Base-by-base conservation (phyloP, 148 eudicot species). In the Persicaria tinctoria region DNA sequence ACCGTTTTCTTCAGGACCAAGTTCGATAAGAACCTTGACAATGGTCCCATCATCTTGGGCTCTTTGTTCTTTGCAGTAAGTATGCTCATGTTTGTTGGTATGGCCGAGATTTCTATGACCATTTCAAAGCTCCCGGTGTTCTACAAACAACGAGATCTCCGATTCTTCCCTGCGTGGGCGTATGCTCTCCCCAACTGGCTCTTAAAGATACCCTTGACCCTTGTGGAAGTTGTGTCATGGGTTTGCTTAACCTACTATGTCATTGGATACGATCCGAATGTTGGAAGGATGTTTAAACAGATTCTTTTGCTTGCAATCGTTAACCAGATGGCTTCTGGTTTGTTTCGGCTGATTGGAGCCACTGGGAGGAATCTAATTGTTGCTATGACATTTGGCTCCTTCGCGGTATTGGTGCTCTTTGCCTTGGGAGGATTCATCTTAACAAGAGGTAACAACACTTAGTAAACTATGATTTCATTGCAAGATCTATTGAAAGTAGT, bases 371-470 rank as follows among this genome's bases (percentile, higher is more conserved):
- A 68, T 68, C 57, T 83, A 80, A 73, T 81, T 17, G 44, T 85
- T 74, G 87, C 86, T n/a, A 81, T 76, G 76, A 78, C 84, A n/a
- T 81, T 77, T 54, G 86, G 86, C 0, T 48, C 85, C 56, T 81
- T 81, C 72, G 83, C 63, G 5, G 50, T 87, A 63, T 60, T 83
- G 54, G 0, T 79, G 5, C 48, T 79, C 6, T 75, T 81, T 46
- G 75, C 73, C 4, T 46, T 83, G 72, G 77, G 90, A 68, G 90
- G 90, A 4, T 76, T 83, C 55, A 46, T 87, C 57, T 73, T 87
- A 32, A 48, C 84, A 64, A 62, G 85, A 81, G 83, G 86, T 85
- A 83, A 5, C 44, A 12, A 9, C 11, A 8, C 9, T 50, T 50
- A 50, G 14, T 9, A 50, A 50, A 50, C 8, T 8, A 50, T 50